Evolutionary conservation across 2,329 filamentous ascomycete genomes (phyloP), one percentile per base, ranked within the genome.

Genomic region (Xylariaceae sp.): DNA sequence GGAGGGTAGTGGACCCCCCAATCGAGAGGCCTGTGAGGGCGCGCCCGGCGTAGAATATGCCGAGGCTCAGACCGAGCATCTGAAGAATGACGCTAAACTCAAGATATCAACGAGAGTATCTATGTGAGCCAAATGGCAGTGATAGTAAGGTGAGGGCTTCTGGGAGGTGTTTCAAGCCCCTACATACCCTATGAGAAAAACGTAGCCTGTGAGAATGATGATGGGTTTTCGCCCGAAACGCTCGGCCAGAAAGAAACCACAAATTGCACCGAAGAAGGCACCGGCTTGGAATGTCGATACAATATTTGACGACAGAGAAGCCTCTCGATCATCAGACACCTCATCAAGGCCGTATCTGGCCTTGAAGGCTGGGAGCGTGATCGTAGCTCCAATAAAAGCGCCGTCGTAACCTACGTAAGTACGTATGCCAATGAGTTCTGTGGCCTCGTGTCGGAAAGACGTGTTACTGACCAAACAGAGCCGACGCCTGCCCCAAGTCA

Each of bases 271-370:
- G 46, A 86, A 85, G 63, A 86, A 85, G 17, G 81, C 81, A 39
- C 82, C 82, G 9, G 81, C 82, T 57, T 85, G 81, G 60, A 83
- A 85, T 34, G 76, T 71, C 9, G 77, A 83, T 30, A 84, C 79
- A 37, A 85, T 83, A 50, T 84, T 85, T 43, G 76, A 69, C 51
- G 74, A 79, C 33, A 79, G 66, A 7, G 79, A 54, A 44, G 76
- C 69, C 7, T 74, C 61, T 26, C 74, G 51, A 1, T 57, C 48
- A 0, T 53, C 47, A 2, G 56, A 61, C 61, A 76, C 68, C 1
- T 64, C 47, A 3, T 63, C 63, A 45, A 85, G 77, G 1, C 65
- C 60, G 54, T 85, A 87, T 48, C 84, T 81, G 7, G 66, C 54
- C 44, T 69, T 68, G 62, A 86, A 86, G 0, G 80, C 79, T 3